Conservation (phyloP, 2,329 filamentous ascomycete genomes). For the Pseudocercospora macadamiae region DNA sequence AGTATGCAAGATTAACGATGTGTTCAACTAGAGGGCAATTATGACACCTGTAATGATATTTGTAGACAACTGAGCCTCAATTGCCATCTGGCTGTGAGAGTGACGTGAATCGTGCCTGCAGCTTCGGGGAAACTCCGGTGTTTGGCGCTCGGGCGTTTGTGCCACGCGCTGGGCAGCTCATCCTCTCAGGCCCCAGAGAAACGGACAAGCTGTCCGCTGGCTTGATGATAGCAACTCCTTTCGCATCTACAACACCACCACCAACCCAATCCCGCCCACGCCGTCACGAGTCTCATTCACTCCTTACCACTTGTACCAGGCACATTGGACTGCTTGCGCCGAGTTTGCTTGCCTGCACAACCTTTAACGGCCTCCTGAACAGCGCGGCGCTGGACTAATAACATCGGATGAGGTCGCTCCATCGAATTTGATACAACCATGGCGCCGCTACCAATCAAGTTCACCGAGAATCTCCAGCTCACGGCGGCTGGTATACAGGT, state of each 20-base stretch:
- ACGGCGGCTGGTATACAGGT: constrained; percentile 54
- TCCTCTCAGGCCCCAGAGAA: too few species aligned
- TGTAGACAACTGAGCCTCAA: too few species aligned
- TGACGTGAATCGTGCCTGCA: too few species aligned
- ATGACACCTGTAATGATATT: too few species aligned
- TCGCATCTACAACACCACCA: constrained; percentile 2
- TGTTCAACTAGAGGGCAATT: too few species aligned
- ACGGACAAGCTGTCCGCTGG: background rate
- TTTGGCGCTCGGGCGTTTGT: too few species aligned
- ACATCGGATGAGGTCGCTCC: constrained; percentile 31
- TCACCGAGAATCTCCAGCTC: constrained; percentile 82
- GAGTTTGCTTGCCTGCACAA: constrained; percentile 9
- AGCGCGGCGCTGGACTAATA: constrained; percentile 28
- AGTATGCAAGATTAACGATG: too few species aligned
- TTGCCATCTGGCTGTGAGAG: too few species aligned
- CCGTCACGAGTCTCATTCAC: constrained; percentile 38
- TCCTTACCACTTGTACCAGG: constrained; percentile 29
- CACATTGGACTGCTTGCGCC: constrained; percentile 21
- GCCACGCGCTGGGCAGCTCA: too few species aligned
- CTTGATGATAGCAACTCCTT: background rate
- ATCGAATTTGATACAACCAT: constrained; percentile 32
- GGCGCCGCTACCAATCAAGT: constrained; percentile 83
- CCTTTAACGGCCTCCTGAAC: constrained; percentile 17
- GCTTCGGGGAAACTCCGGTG: too few species aligned
- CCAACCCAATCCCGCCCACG: constrained; percentile 25